Conservation (phyloP, 345 rosid genomes). For the Salix purpurea region DNA sequence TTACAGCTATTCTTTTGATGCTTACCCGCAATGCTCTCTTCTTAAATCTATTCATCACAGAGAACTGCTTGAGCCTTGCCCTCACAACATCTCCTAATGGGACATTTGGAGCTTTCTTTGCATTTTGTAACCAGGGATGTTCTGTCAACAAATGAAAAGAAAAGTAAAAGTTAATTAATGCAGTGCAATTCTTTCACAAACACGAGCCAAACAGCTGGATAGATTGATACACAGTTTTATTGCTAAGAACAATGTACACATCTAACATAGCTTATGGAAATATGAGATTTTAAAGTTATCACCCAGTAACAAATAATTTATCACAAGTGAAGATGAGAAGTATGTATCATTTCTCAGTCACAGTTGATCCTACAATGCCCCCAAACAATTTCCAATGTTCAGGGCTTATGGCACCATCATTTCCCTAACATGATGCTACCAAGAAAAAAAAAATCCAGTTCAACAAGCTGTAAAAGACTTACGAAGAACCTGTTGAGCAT, state of each 20-base stretch:
- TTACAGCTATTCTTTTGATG: background rate
- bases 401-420: background rate
- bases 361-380: background rate
- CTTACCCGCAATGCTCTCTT: constrained; percentile 87
- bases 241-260: background rate
- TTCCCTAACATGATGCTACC: background rate
- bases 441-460: background rate
- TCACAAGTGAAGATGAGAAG: background rate
- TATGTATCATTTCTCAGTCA: background rate
- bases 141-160: constrained; percentile 38
- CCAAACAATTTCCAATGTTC: background rate
- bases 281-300: background rate
- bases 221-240: background rate
- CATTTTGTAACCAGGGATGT: constrained; percentile 89
- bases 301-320: background rate
- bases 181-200: constrained; percentile 2
- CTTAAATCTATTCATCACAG: constrained; percentile 92
- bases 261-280: background rate
- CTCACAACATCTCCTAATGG: constrained; percentile 94
- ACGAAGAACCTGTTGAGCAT: constrained; percentile 92
- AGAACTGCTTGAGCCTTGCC: constrained; percentile 88
- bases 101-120: constrained; percentile 95
- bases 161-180: constrained; percentile 10
- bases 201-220: background rate
- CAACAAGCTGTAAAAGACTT: constrained; percentile 20